phyloP scores from a whole-genome alignment of 73 alveolate genomes.

The Tetrahymena malaccensis region DNA sequence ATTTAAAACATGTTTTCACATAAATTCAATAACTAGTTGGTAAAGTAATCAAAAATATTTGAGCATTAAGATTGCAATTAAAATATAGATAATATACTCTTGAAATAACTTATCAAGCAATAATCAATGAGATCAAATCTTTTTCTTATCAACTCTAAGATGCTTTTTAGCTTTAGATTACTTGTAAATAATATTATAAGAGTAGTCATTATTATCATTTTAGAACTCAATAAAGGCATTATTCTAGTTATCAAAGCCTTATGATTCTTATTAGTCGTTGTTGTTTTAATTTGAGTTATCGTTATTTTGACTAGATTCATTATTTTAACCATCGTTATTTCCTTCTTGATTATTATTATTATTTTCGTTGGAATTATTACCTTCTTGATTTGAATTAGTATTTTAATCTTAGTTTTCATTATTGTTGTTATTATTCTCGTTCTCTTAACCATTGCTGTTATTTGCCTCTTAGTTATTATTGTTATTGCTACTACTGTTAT shows the following conservation, averaged over 20 bases:
- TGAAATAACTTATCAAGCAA: too few species aligned
- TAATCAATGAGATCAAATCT: neutral
- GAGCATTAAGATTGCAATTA: too few species aligned
- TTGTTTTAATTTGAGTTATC: neutral
- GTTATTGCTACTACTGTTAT: neutral
- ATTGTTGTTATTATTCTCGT: neutral
- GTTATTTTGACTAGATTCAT: neutral
- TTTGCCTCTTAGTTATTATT: neutral
- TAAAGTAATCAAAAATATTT: too few species aligned
- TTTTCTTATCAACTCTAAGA: neutral
- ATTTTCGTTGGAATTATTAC: neutral
- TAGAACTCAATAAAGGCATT: neutral
- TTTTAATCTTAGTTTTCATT: neutral
- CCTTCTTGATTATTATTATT: neutral
- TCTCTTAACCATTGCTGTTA: neutral
- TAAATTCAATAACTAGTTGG: too few species aligned
- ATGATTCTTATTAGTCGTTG: neutral
- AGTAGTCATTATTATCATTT: neutral
- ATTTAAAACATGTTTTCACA: too few species aligned
- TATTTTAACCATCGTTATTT: neutral
- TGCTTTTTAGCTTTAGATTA: neutral
- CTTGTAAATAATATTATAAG: neutral
- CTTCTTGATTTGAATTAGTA: neutral
- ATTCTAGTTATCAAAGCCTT: neutral
- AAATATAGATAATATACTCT: too few species aligned